Percentiles rank a stretch among this genome's conserved stretches.
These are phyloP conservation scores for Agaricus subrufescens DNA, from an alignment of 768 basidiomycete species.

Conservation along the genomic window DNA sequence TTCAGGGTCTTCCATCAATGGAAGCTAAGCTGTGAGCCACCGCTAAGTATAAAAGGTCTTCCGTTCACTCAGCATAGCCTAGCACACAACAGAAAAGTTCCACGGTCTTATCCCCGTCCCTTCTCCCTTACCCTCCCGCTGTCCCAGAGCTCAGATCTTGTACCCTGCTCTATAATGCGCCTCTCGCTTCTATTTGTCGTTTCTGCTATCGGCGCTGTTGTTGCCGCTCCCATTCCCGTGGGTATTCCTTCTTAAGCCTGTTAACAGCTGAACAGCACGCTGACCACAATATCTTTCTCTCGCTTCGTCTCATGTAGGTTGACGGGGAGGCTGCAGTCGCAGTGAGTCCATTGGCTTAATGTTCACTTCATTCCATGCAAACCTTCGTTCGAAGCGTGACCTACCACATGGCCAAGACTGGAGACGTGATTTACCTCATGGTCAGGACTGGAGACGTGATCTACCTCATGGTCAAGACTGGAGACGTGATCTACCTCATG, in stretches of 20 bases:
- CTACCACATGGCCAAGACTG: neutral
- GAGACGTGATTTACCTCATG: neutral
- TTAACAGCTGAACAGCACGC: neutral
- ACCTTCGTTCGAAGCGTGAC: neutral
- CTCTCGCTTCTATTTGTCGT: slow-evolving; percentile 3
- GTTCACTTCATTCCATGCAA: neutral
- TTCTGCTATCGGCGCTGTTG: slow-evolving; percentile 1
- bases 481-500: neutral
- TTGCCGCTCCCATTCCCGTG: slow-evolving; percentile 13
- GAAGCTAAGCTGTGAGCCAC: no score
- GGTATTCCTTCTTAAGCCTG: neutral
- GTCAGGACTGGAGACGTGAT: no score
- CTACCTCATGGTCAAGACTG: neutral
- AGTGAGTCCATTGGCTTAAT: neutral
- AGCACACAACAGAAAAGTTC: no score
- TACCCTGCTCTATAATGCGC: neutral
- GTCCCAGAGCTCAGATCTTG: neutral
- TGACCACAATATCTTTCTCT: neutral
- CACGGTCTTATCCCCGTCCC: neutral
- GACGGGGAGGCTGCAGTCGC: neutral
- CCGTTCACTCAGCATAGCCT: no score
- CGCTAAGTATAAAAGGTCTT: no score
- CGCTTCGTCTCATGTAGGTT: neutral
- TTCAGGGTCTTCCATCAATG: no score
- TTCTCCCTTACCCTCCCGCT: neutral